Evolutionary conservation across 1,139 yeast species (phyloP), one percentile per base, ranked within the genome.

Genomic region (Arxiozyma telluris): DNA sequence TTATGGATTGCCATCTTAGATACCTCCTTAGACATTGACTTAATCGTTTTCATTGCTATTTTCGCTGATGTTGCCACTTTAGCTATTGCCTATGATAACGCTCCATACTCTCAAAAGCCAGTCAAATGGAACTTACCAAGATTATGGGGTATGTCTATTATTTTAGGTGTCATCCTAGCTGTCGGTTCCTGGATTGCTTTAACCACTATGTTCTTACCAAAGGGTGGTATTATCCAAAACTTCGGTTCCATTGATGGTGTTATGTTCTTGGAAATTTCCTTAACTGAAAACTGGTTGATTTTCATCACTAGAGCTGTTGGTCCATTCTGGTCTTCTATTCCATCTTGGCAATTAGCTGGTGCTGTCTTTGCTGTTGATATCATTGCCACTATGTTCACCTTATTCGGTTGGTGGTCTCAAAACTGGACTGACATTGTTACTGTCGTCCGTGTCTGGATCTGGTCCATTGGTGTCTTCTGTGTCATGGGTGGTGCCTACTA

Each of bases 101-200:
- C 98, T 77, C 98, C 98, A 71, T 93, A 80, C 81, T 94, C 93
- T 75, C 95, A 89, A 74, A 78, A 79, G 71, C 98, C 98, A 68
- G 98, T 93, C 71, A 93, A 93, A 79, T 93, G 98, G 98, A 91
- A 93, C 84, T 78, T 91, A 72, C 95, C 95, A 76, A 86, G 95
- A 84, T 80, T 88, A 75, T 88, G 96, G 96, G 95, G 94, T 82
- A 87, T 88, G 93, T 87, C 96, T 66, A 80, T 87, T 67, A 71
- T 87, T 67, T 79, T 88, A 75, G 96, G 96, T 74, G 65, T 80
- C 54, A 79, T 88, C 61, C 80, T 88, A 73, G 96, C 96, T 71
- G 65, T 87, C 65, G 96, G 96, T 80, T 80, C 95, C 63, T 88
- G 96, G 96, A 85, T 88, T 69, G 83, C 93, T 68, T 82, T 88